Evolutionary conservation across 306 rosid genomes (phyloP).

Genomic region (Trifolium fragiferum): DNA sequence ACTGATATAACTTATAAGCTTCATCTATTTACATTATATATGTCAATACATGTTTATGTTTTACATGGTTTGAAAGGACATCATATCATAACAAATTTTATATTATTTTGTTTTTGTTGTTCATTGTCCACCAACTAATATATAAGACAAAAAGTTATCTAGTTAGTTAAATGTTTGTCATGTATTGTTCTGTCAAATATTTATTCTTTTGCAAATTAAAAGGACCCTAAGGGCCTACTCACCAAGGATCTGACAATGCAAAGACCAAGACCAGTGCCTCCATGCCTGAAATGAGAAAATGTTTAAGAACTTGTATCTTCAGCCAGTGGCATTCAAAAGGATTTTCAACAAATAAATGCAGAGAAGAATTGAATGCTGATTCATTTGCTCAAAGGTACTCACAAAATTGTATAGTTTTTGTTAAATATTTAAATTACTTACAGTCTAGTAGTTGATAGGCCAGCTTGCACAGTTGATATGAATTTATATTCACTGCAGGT

Average conservation of each 20-base stretch:
- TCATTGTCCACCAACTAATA: too few relatives aligned
- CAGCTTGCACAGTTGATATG: slow-evolving; percentile 57
- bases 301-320: slow-evolving; percentile 25
- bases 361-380: neutral
- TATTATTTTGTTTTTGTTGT: too few relatives aligned
- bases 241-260: slow-evolving; percentile 95
- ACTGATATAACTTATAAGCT: too few relatives aligned
- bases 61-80: too few relatives aligned
- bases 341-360: neutral
- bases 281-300: slow-evolving; percentile 68
- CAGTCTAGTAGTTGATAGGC: slow-evolving; percentile 97
- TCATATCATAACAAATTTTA: too few relatives aligned
- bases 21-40: too few relatives aligned
- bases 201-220: too few relatives aligned
- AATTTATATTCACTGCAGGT: neutral
- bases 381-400: neutral
- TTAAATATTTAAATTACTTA: slow-evolving; percentile 50
- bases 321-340: slow-evolving; percentile 26
- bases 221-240: slow-evolving; percentile 43
- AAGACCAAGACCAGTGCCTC: slow-evolving; percentile 99
- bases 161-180: too few relatives aligned
- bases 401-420: slow-evolving; percentile 5
- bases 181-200: too few relatives aligned
- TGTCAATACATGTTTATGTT: too few relatives aligned
- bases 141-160: too few relatives aligned